Conservation (phyloP, 2,329 filamentous ascomycete genomes). For the Drechslerella dactyloides region DNA sequence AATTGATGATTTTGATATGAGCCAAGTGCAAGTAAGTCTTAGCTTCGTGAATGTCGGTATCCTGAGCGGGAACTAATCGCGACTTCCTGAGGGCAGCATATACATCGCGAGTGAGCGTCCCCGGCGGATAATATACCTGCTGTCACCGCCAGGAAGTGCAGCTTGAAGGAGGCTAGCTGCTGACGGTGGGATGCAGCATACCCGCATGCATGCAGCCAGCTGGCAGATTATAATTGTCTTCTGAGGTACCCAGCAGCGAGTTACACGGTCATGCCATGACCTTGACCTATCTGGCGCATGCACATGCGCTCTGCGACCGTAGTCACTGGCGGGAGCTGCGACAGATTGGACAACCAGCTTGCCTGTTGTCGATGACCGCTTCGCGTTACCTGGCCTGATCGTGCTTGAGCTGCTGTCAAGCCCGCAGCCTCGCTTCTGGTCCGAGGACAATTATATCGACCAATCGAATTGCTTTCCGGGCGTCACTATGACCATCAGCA, state of each 20-base stretch:
- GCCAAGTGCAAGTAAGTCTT: too few species aligned
- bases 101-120: too few species aligned
- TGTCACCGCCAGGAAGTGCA: background rate
- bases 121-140: background rate
- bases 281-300: background rate
- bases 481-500: slow-evolving; percentile 30
- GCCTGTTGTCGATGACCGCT: too few species aligned
- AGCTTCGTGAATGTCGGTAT: too few species aligned
- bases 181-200: slow-evolving; percentile 8
- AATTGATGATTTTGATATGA: too few species aligned
- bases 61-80: too few species aligned
- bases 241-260: background rate
- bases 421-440: background rate
- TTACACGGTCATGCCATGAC: background rate
- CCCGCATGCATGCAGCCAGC: slow-evolving; percentile 11
- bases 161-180: background rate
- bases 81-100: too few species aligned
- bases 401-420: background rate
- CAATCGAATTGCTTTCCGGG: background rate
- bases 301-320: too few species aligned
- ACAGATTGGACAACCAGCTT: too few species aligned
- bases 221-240: slow-evolving; percentile 10
- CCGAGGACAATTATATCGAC: background rate
- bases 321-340: too few species aligned
- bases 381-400: too few species aligned